Evolutionary conservation across 2,329 filamentous ascomycete species (phyloP).

Genomic region (Botrytis medusae): DNA sequence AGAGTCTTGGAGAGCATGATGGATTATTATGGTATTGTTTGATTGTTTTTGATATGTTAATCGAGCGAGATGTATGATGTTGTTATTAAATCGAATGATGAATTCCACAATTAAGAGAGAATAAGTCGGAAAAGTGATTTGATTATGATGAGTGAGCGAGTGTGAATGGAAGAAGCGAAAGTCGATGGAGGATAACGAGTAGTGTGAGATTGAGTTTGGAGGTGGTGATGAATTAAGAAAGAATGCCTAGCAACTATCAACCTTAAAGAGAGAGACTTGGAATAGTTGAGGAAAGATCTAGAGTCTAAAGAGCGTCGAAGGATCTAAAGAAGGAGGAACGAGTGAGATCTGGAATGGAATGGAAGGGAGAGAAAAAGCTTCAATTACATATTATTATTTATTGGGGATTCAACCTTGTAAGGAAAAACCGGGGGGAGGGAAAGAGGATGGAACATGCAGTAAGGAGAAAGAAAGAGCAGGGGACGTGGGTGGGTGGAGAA

Average conservation of each 20-base stretch:
- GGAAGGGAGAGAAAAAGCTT: background rate
- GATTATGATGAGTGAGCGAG: slow-evolving; percentile 4
- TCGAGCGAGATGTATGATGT: slow-evolving; percentile 4
- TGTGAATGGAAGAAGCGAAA: background rate
- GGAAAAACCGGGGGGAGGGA: background rate
- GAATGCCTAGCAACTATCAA: background rate
- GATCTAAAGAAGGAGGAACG: background rate
- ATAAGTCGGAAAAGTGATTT: background rate
- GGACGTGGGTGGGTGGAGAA: background rate
- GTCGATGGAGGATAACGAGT: background rate
- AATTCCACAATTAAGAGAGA: slow-evolving; percentile 8
- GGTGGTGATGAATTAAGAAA: background rate
- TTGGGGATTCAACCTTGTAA: background rate
- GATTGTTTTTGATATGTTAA: slow-evolving; percentile 11
- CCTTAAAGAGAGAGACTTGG: background rate
- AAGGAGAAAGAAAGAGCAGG: background rate
- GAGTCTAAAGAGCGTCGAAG: background rate
- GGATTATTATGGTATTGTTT: slow-evolving; percentile 22
- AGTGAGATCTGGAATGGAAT: background rate
- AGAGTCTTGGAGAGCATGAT: slow-evolving; percentile 36
- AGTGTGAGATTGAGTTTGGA: background rate
- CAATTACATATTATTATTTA: slow-evolving; percentile 11
- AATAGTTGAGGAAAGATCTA: background rate
- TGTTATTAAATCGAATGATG: slow-evolving; percentile 1
- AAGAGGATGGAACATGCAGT: background rate